Evolutionary conservation across 2,329 filamentous ascomycete genomes (phyloP), one percentile per base, ranked within the genome.

Genomic region (Calcarisporium arbuscula): DNA sequence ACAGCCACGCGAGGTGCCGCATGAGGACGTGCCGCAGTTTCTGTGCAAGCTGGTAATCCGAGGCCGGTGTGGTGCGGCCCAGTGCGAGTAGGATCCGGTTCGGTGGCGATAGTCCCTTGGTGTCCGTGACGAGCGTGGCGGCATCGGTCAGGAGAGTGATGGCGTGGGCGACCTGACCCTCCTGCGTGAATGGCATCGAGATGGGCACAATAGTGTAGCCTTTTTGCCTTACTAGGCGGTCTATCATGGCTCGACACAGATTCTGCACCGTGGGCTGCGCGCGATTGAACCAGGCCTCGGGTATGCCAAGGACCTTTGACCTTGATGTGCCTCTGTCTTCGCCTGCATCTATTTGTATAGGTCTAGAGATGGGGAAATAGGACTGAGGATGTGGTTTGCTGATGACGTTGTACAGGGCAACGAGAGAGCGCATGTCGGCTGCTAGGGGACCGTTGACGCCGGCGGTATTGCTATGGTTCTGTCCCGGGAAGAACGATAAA

Each of bases 141-240:
- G 57, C 68, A 27, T 89, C 83, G 7, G 72, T 70, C 34, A 89
- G 72, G 41, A 88, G 83, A 1, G 83, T 85, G 41, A 89, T 58
- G 16, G 80, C 79, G 54, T 89, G 84, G 0, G 83, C 82, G 15
- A 76, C 68, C 54, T 87, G 82, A 16, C 80, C 82, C 47, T 85
- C 72, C 9, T 67, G 51, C 1, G 77, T 46, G 18, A 76, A 66
- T 0, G 79, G 78, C 31, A 82, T 70, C 5, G 63, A 61, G 40
- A 82, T 72, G 22, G 74, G 63, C 3, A 81, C 58, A 3, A 68
- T 50, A 12, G 55, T 54, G 52, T 82, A 82, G 28, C 68, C 71
- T 12, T 68, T 58, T 12, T 69, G 56, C 3, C 56, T 48, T 11
- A 64, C 68, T 4, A 87, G 63, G 34, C 71, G 70, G 12, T 71